Conservation (phyloP, 192 early-diverging fungal genomes). For the Coemansia sp. region DNA sequence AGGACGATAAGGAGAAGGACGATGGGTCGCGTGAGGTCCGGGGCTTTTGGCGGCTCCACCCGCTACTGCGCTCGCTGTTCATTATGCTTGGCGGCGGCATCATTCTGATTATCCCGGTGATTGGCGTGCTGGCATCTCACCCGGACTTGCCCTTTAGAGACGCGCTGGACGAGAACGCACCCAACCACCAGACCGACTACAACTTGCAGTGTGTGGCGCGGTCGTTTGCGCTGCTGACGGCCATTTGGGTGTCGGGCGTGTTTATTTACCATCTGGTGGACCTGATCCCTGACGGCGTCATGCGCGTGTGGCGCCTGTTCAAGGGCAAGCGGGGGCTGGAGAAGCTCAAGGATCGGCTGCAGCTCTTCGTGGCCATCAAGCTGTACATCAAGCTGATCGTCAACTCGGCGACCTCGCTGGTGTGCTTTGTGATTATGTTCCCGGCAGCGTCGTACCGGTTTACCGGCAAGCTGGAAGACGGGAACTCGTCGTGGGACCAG, state of each 20-base stretch:
- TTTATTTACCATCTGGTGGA: conserved; percentile 58
- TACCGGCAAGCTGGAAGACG: conserved; percentile 36
- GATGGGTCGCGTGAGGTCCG: conserved; percentile 25
- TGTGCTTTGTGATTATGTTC: conserved; percentile 57
- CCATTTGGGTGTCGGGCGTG: conserved; percentile 54
- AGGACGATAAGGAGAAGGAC: conserved; percentile 24
- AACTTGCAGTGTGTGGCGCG: conserved; percentile 36
- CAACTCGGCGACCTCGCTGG: conserved; percentile 52
- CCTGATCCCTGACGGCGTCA: conserved; percentile 55
- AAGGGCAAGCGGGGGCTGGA: conserved; percentile 50
- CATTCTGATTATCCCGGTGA: conserved; percentile 54
- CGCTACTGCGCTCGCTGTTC: conserved; percentile 55
- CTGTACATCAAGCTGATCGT: conserved; percentile 59
- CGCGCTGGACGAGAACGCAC: conserved; percentile 1
- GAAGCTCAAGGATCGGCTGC: conserved; percentile 54
- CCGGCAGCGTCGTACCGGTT: conserved; percentile 50
- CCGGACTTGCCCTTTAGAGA: conserved; percentile 31
- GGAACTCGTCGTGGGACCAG: conserved; percentile 48
- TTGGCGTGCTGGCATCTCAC: conserved; percentile 52
- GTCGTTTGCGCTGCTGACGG: conserved; percentile 50
- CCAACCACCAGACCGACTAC: conserved; percentile 29
- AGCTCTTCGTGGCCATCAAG: conserved; percentile 58
- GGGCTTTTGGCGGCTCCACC: conserved; percentile 57
- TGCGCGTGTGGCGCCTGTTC: conserved; percentile 51
- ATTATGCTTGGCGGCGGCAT: conserved; percentile 57